Conservation (phyloP, 148 eudicot species). For the Vaccinium corymbosum region DNA sequence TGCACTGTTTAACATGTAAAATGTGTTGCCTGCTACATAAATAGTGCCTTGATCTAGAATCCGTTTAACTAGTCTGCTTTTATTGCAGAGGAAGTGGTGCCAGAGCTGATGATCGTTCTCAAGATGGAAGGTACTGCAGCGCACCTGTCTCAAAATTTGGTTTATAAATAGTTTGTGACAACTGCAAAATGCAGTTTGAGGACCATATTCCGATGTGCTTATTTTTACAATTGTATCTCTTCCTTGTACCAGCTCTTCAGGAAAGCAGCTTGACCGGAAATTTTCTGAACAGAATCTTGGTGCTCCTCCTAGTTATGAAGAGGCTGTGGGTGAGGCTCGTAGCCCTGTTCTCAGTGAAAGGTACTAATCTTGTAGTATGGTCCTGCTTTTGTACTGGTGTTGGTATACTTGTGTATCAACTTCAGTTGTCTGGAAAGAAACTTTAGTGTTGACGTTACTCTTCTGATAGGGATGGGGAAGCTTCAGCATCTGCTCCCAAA, state of each 20-base stretch:
- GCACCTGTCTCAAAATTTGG: conserved; percentile 11
- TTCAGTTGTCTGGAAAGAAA: neutral
- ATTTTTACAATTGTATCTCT: neutral
- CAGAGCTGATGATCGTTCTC: conserved; percentile 61
- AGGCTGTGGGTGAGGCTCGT: conserved; percentile 63
- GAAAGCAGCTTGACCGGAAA: conserved; percentile 52
- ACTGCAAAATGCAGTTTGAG: neutral
- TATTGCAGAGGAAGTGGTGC: conserved; percentile 68
- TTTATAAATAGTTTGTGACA: neutral
- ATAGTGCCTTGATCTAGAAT: neutral
- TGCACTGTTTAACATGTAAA: neutral
- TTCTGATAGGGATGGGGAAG: conserved; percentile 68
- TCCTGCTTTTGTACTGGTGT: conserved; percentile 10
- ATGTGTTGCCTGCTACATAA: neutral
- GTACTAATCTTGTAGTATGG: conserved; percentile 28
- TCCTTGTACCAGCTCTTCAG: conserved; percentile 20
- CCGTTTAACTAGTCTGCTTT: conserved; percentile 20
- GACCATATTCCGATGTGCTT: neutral
- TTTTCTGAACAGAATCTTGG: conserved; percentile 71
- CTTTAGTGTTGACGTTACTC: conserved; percentile 18
- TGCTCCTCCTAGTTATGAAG: conserved; percentile 94
- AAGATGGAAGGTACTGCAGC: conserved; percentile 52
- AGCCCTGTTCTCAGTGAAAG: conserved; percentile 71
- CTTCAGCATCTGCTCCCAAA: conserved; percentile 53
- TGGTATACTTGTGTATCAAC: neutral